Evolutionary conservation across 176 grass and related monocot genomes (phyloP).

Genomic region (Oryza glaberrima): DNA sequence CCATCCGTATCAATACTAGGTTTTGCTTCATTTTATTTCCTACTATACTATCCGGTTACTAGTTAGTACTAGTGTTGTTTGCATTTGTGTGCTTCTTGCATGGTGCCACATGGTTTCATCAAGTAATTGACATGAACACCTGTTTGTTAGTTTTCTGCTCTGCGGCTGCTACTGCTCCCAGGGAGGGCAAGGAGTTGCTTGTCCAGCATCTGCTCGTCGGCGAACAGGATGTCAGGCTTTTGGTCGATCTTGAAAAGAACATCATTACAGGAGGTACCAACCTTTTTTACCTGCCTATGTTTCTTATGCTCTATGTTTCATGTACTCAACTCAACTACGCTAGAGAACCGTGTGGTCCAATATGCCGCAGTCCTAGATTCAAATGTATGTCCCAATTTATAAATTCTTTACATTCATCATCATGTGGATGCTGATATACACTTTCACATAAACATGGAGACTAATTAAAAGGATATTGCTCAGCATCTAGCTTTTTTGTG

Average conservation of each 20-base stretch:
- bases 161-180: slow-evolving; percentile 37
- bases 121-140: slow-evolving; percentile 13
- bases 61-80: too few species aligned
- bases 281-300: neutral
- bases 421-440: neutral
- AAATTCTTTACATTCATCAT: neutral
- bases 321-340: neutral
- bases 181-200: slow-evolving; percentile 82
- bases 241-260: slow-evolving; percentile 79
- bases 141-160: slow-evolving; percentile 65
- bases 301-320: neutral
- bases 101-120: neutral
- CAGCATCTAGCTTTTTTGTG: neutral
- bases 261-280: slow-evolving; percentile 67
- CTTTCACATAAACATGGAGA: neutral
- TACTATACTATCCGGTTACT: neutral
- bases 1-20: neutral
- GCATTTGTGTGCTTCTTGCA: neutral
- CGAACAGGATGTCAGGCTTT: slow-evolving; percentile 79
- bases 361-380: neutral
- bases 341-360: neutral
- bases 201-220: slow-evolving; percentile 95
- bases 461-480: neutral
- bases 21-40: slow-evolving; percentile 1
- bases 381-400: neutral